phyloP scores from a whole-genome alignment of 139 green algal genomes.

The Chlamydomonas urium region DNA sequence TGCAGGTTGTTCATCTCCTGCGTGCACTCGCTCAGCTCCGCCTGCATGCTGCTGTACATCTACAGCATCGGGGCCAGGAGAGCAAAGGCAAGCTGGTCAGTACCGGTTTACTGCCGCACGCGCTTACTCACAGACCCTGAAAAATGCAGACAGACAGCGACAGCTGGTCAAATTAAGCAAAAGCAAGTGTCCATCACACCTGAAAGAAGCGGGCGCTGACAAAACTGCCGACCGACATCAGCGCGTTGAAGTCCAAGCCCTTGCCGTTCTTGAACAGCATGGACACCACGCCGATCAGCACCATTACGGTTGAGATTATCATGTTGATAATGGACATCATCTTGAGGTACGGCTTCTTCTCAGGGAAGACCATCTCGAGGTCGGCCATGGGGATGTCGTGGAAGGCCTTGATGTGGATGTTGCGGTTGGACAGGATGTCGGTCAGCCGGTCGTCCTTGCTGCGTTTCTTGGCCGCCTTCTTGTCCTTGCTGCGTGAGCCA shows the following conservation, averaged over 20 bases:
- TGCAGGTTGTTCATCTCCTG: slow-evolving; percentile 36
- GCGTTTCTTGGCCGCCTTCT: neutral
- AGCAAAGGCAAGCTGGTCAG: neutral
- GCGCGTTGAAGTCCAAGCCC: neutral
- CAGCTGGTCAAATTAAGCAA: neutral
- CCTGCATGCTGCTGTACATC: slow-evolving; percentile 8
- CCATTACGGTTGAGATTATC: slow-evolving; percentile 38
- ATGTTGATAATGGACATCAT: slow-evolving; percentile 45
- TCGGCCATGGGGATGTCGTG: slow-evolving; percentile 67
- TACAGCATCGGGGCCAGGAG: neutral
- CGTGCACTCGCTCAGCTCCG: neutral
- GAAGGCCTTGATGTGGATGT: slow-evolving; percentile 71
- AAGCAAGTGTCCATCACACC: neutral
- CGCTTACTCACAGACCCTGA: too few species aligned
- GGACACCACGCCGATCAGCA: slow-evolving; percentile 23
- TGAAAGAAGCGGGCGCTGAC: neutral
- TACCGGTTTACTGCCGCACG: neutral
- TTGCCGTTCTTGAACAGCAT: neutral
- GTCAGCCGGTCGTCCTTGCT: neutral
- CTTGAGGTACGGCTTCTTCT: slow-evolving; percentile 59
- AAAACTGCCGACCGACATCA: neutral
- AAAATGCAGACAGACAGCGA: neutral
- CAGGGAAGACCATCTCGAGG: slow-evolving; percentile 71
- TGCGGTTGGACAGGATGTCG: slow-evolving; percentile 27
- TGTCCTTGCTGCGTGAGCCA: neutral